phyloP scores from a whole-genome alignment of 768 basidiomycete genomes.

The Tulasnella sp. region DNA sequence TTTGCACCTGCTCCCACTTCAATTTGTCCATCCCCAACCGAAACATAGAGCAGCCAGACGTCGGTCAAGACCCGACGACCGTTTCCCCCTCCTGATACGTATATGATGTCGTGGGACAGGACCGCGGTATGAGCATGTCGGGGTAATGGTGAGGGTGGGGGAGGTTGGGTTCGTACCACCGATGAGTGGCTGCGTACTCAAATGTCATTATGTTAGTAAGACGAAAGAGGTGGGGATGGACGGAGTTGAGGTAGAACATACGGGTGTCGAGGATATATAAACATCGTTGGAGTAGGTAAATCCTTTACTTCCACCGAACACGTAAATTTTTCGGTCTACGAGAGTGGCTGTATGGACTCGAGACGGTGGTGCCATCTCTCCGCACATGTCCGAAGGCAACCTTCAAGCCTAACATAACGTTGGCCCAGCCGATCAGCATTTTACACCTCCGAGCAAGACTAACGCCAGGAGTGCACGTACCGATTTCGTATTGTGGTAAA shows the following conservation, averaged over 20 bases:
- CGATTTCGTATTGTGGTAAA: constrained; percentile 43
- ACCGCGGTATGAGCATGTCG: constrained; percentile 44
- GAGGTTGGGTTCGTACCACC: constrained; percentile 38
- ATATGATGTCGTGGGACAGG: constrained; percentile 63
- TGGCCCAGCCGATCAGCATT: too few relatives aligned
- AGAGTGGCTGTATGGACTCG: constrained; percentile 86
- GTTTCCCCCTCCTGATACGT: constrained; percentile 92
- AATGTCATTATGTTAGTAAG: not conserved
- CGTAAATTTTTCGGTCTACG: constrained; percentile 60
- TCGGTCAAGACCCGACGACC: constrained; percentile 87
- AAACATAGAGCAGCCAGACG: constrained; percentile 79
- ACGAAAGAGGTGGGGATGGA: not conserved
- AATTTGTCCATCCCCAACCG: constrained; percentile 41
- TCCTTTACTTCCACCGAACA: constrained; percentile 45
- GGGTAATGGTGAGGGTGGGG: constrained; percentile 45
- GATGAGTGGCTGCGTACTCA: constrained; percentile 34
- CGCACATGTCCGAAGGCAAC: constrained; percentile 62
- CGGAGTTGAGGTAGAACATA: constrained; percentile 34
- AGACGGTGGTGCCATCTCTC: constrained; percentile 77
- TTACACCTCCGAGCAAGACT: constrained; percentile 56
- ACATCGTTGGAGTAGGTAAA: constrained; percentile 75
- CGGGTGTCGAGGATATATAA: constrained; percentile 80
- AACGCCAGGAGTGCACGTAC: constrained; percentile 53
- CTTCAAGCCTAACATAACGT: too few relatives aligned
- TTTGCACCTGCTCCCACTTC: constrained; percentile 59